These are phyloP conservation scores for Heliosperma pusillum DNA, from an alignment of 148 eudicot genomes.

Conservation along the genomic window DNA sequence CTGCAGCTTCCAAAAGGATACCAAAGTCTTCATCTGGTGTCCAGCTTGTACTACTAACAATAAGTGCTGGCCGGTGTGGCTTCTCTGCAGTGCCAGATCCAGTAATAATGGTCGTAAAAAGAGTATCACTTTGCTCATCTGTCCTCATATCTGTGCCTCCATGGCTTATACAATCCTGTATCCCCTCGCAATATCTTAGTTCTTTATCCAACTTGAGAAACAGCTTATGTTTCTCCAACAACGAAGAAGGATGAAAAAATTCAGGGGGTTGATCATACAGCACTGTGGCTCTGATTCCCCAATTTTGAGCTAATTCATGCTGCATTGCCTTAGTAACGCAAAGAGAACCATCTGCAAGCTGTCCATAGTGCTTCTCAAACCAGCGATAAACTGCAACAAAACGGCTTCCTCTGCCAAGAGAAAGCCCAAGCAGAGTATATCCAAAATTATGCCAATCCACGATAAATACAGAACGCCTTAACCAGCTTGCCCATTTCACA, in stretches of 20 bases:
- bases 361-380: conserved; percentile 92
- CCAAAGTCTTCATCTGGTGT: conserved; percentile 98
- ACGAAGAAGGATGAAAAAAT: conserved; percentile 75
- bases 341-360: conserved; percentile 84
- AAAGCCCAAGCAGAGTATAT: conserved; percentile 77
- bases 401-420: conserved; percentile 84
- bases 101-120: conserved; percentile 45
- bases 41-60: conserved; percentile 99
- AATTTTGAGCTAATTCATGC: conserved; percentile 88
- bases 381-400: conserved; percentile 81
- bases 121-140: conserved; percentile 38
- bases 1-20: conserved; percentile 95
- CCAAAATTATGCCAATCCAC: conserved; percentile 99
- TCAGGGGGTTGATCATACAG: conserved; percentile 97
- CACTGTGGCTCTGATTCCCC: conserved; percentile 86
- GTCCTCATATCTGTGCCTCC: conserved; percentile 32
- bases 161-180: conserved; percentile 62
- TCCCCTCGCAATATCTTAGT: conserved; percentile 46
- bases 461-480: conserved; percentile 65
- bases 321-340: conserved; percentile 98
- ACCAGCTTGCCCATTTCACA: conserved; percentile 94
- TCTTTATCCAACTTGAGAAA: conserved; percentile 58
- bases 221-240: conserved; percentile 88
- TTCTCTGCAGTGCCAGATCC: conserved; percentile 45
- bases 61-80: conserved; percentile 75